Base-by-base conservation (phyloP, 176 grass and related monocot genomes). In the Metroxylon sagu region DNA sequence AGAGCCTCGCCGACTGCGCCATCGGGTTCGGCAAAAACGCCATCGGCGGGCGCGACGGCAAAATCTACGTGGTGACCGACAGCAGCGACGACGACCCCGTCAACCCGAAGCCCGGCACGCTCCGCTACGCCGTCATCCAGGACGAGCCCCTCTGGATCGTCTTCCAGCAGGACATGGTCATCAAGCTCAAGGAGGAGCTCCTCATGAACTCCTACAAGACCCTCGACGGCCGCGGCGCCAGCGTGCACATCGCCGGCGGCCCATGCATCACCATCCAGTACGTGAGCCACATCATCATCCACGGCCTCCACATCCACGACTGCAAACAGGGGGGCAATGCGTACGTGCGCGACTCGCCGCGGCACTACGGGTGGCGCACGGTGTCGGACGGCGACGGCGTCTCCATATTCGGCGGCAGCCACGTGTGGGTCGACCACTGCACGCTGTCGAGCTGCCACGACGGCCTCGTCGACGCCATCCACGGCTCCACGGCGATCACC, bases 201-300 rank as follows among this genome's bases (percentile, higher is more conserved):
- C n/a, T 67, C 19, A 53, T 67, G 65, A 67, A 67, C 65, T 54
- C 65, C 26, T 31, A 67, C 65, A 67, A 67, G 65, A 67, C 65
- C 27, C 14, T 67, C 18, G 65, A 67, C 65, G 65, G 65, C 52
- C 65, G 65, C 18, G 65, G 65, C 65, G 65, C 65, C 26, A 67
- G 52, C 65, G 65, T 67, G 17, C 65, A 67, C 65, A 67, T 67
- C 65, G 17, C 65, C 65, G 65, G 65, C 27, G 65, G 65, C 26
- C 65, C 65, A 10, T 67, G 65, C 52, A 67, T 67, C 52, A 67
- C 65, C n/a, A n/a, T 67, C 10, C 65, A 67, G 65, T 67, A 67
- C 26, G 52, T 67, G 7, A 54, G n/a, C 26, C 53, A 67, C 65
- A 57, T 75, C 55, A 67, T 75, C 51, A 67, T 75, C 61, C 73